Base-by-base conservation (phyloP, 108 stramenopile species). In the Schizochytrium sp. region DNA sequence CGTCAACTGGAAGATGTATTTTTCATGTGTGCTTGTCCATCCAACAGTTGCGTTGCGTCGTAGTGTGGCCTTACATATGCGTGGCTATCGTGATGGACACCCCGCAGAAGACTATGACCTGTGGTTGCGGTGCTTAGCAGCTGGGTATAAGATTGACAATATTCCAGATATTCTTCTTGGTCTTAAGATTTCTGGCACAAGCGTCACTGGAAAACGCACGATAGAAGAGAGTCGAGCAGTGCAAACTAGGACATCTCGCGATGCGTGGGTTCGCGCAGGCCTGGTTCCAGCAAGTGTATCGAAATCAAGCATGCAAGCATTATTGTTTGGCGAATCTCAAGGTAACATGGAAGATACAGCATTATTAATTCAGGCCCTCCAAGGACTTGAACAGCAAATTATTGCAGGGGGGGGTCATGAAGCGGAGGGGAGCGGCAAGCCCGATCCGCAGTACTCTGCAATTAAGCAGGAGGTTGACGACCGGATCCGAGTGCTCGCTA, bases 21-120 rank as follows among this genome's bases (percentile, higher is more conserved):
- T 83, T 42, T 47, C 76, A 0, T 83, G 76, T 28, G 47, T 38
- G 12, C 10, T 83, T 10, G 53, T 83, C 5, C 76, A 83, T 83
- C 76, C 76, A 10, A 83, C 76, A n/a, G 53, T 83, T 5, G 47
- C 53, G 45, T 55, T 55, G 76, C 47, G 76, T 55, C 76, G 3
- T 38, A 7, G 47, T 7, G 53, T 83, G 40, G 7, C 55, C 15
- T 0, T 83, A 38, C 47, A 55, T 53, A 10, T 55, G 47, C 50
- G 76, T 1, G 76, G 76, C 28, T 83, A 83, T 53, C 15, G 55
- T 28, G 28, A 7, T 13, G 5, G 10, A 42, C 4, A 7, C 17
- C 1, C n/a, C 10, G 76, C 76, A 10, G 76, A 83, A 40, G 76
- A 83, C 76, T 83, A 83, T 28, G 45, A 83, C 40, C 13, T 83